phyloP scores from a whole-genome alignment of 257 asterid genomes.

The Solanum gandarillasii region DNA sequence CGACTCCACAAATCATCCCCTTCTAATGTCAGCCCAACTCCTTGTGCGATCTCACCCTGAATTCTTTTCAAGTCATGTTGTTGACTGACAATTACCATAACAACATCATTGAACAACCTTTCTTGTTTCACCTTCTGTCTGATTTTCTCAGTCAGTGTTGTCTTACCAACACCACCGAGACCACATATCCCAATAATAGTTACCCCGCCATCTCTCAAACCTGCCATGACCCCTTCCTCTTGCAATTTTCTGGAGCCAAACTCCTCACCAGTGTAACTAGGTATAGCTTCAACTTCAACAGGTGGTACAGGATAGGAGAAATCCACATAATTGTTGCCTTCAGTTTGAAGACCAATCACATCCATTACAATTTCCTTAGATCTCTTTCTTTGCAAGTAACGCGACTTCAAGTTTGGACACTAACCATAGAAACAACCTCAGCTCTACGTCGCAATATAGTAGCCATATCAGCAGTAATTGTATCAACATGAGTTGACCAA shows the following conservation, averaged over 20 bases:
- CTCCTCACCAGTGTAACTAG: not conserved
- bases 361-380: not conserved
- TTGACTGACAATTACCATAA: not conserved
- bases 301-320: not conserved
- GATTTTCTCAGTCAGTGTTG: not conserved
- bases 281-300: not conserved
- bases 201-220: not conserved
- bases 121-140: not conserved
- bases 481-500: not conserved
- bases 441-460: not conserved
- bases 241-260: not conserved
- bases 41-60: not conserved
- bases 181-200: conserved; percentile 8
- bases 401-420: not conserved
- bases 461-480: not conserved
- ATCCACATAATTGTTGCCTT: not conserved
- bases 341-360: not conserved
- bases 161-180: conserved; percentile 10
- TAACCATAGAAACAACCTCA: not conserved
- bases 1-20: not conserved
- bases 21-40: not conserved
- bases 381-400: not conserved
- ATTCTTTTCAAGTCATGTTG: not conserved
- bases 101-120: not conserved
- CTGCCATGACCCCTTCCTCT: not conserved